Evolutionary conservation across 306 rosid genomes (phyloP), one percentile per base, ranked within the genome.

Genomic region (Rosa multiflora): DNA sequence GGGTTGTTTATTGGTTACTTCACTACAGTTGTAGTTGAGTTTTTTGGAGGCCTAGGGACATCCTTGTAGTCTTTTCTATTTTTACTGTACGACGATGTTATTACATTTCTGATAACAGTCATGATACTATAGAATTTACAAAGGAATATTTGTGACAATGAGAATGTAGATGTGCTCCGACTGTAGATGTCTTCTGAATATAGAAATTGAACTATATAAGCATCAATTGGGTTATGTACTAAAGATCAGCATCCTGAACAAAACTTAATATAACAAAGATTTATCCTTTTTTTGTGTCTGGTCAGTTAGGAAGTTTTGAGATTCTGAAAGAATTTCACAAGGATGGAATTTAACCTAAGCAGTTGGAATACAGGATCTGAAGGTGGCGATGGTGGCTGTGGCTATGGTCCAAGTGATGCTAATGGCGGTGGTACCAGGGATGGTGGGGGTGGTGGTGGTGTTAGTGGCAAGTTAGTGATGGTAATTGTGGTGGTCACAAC

Each of bases 281-380:
- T 26, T 12, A 13, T 26, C 37, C 29, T 26, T 9, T 0, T 55
- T 2, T 7, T 20, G 26, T n/a, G 62, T 56, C 5, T 20, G 26
- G 5, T 20, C 21, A 21, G 18, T 52, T 17, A 5, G 58, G 58
- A 52, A n/a, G 29, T 32, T 32, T 32, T 32, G 35, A 32, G 35
- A 11, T 47, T 47, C 52, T 11, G 4, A 10, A 10, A 7, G 37
- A 21, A 10, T 21, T 0, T 23, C 35, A 64, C 70, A 64, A 14
- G 21, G 5, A 37, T 64, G n/a, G 44, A 67, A 13, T 18, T 67
- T 67, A 67, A 67, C 48, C 48, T 2, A 39, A 39, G 47, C 26
- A 67, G 17, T 14, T 67, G 26, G 26, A 35, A 39, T 67, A 39
- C 71, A 67, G 71, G 71, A 67, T 39, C 71, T 39, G 71, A 67